Percentiles rank a stretch among this genome's conserved stretches.
Evolutionary conservation across 2,329 filamentous ascomycete genomes (phyloP).

Genomic region (Colletotrichum sp.): DNA sequence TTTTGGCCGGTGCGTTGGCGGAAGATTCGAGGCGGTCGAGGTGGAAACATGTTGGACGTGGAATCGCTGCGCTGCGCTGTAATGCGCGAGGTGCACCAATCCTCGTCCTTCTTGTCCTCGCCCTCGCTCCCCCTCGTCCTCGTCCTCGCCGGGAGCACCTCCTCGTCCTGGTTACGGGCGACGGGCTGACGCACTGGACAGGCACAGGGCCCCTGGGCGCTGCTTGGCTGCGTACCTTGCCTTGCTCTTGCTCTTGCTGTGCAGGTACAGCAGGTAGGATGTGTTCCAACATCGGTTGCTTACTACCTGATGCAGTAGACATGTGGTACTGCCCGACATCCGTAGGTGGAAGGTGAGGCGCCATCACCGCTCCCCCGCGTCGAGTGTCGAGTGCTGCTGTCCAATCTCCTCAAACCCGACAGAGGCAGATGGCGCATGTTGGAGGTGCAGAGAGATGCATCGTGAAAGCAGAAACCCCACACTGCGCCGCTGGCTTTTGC

Average conservation of each 20-base stretch:
- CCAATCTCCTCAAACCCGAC: neutral
- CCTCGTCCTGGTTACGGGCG: neutral
- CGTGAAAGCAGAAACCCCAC: neutral
- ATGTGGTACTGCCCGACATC: neutral
- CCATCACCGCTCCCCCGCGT: neutral
- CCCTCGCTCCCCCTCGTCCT: neutral
- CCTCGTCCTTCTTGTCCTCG: neutral
- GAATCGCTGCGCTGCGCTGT: constrained; percentile 10
- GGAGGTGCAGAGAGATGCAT: neutral
- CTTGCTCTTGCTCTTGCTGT: neutral
- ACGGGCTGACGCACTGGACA: neutral
- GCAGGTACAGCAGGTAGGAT: neutral
- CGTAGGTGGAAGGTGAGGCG: neutral
- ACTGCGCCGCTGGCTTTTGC: neutral
- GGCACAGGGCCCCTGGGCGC: neutral
- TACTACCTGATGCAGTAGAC: no score
- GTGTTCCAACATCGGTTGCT: neutral
- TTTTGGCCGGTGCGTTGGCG: constrained; percentile 1
- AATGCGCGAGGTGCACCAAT: neutral
- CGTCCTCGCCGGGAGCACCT: neutral
- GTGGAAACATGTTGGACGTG: constrained; percentile 8
- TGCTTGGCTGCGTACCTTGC: neutral
- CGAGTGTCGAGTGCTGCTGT: neutral
- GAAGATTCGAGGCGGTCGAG: constrained; percentile 1
- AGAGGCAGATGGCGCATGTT: neutral